A percentile compares a stretch with the other conserved stretches of the same genome.
Conservation (phyloP, 495 filamentous ascomycete genomes). For the Penicillium antarcticum region DNA sequence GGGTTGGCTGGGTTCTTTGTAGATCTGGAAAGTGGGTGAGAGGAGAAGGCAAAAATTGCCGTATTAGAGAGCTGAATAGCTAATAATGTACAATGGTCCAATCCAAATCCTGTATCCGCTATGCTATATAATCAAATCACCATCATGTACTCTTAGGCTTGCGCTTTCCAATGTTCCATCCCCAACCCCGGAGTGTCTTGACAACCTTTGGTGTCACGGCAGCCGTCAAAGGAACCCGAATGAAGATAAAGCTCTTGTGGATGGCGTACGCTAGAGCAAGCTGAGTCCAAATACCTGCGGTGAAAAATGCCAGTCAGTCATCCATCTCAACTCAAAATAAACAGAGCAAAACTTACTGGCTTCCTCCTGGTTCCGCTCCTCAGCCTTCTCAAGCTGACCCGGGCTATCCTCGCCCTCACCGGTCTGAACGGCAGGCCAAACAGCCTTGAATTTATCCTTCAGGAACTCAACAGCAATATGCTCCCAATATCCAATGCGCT, state of each 20-base stretch:
- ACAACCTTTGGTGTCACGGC: slow-evolving; percentile 91
- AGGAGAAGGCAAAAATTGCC: slow-evolving; percentile 21
- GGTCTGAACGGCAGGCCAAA: slow-evolving; percentile 22
- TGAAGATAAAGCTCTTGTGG: slow-evolving; percentile 97
- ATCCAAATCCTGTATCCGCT: slow-evolving; percentile 22
- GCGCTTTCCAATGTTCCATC: slow-evolving; percentile 68
- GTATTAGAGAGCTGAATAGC: slow-evolving; percentile 26
- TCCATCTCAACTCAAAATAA: neutral
- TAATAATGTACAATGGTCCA: slow-evolving; percentile 37
- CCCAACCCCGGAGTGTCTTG: slow-evolving; percentile 79
- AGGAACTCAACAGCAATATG: slow-evolving; percentile 40
- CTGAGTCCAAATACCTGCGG: slow-evolving; percentile 75
- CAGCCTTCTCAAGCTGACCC: slow-evolving; percentile 25
- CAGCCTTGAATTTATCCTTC: slow-evolving; percentile 23
- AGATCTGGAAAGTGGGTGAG: slow-evolving; percentile 15
- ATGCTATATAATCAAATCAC: slow-evolving; percentile 20
- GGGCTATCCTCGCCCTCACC: slow-evolving; percentile 11
- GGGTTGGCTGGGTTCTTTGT: slow-evolving; percentile 11
- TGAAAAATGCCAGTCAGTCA: neutral
- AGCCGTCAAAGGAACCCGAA: slow-evolving; percentile 84
- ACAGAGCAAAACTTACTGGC: slow-evolving; percentile 48
- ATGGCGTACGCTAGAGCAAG: slow-evolving; percentile 93
- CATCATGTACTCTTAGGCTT: slow-evolving; percentile 44
- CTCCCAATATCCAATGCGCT: slow-evolving; percentile 70
- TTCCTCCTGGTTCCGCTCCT: slow-evolving; percentile 35